Conservation (phyloP, 1,284 basidiomycete species). For the Agaricales sp. region DNA sequence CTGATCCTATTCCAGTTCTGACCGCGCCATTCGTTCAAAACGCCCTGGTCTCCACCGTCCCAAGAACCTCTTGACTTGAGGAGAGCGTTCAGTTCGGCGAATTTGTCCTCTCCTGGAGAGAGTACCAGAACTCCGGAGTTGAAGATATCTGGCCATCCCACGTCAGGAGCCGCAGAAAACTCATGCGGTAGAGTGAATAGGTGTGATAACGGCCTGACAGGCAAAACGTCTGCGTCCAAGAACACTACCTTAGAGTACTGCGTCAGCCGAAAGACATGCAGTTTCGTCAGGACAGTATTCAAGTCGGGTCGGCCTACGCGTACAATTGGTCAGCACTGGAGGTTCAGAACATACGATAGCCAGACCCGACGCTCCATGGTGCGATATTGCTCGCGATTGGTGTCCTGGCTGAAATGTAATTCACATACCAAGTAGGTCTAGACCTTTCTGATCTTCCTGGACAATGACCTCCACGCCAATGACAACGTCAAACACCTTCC, state of each 20-base stretch:
- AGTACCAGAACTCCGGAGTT: constrained; percentile 94
- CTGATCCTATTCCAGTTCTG: constrained; percentile 84
- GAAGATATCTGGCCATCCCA: constrained; percentile 98
- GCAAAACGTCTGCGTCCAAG: constrained; percentile 93
- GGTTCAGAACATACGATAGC: background rate
- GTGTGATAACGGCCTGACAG: constrained; percentile 79
- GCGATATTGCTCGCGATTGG: no score
- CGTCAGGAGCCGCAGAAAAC: constrained; percentile 88
- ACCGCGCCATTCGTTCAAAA: constrained; percentile 91
- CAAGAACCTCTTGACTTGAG: constrained; percentile 76
- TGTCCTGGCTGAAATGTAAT: background rate
- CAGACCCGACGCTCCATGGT: background rate
- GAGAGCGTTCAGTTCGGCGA: constrained; percentile 61
- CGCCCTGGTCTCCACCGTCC: constrained; percentile 96
- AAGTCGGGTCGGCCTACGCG: constrained; percentile 83
- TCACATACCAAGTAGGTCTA: constrained; percentile 48
- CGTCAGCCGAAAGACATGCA: constrained; percentile 87
- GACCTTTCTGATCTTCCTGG: constrained; percentile 49
- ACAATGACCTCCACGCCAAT: constrained; percentile 86
- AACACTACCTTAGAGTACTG: constrained; percentile 88
- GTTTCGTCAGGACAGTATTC: constrained; percentile 85
- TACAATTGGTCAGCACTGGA: constrained; percentile 5
- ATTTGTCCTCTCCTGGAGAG: constrained; percentile 74
- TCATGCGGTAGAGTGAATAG: constrained; percentile 73
- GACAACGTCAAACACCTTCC: constrained; percentile 76